phyloP scores from a whole-genome alignment of 768 basidiomycete species.

The Boletus subcaerulescens region DNA sequence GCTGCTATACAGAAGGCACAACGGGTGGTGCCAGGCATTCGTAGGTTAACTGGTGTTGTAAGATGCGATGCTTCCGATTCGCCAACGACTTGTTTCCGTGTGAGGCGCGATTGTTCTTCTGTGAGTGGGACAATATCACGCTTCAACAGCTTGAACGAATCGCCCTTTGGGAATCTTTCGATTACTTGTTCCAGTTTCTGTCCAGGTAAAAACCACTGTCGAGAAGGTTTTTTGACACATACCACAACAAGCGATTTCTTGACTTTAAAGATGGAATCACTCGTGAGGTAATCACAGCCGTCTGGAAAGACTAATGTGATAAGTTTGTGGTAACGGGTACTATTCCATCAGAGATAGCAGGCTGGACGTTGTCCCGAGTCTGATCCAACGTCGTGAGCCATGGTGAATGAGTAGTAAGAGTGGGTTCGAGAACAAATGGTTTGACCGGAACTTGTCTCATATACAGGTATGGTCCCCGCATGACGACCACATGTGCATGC shows the following conservation, averaged over 20 bases:
- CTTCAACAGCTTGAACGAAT: conserved; percentile 47
- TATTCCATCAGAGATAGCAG: conserved; percentile 42
- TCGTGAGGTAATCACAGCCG: conserved; percentile 61
- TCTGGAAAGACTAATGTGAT: conserved; percentile 73
- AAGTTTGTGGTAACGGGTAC: conserved; percentile 64
- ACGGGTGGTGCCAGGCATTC: too few relatives aligned
- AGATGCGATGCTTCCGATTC: conserved; percentile 9
- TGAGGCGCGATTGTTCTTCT: conserved; percentile 37
- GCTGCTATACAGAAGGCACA: too few relatives aligned
- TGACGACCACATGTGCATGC: too few relatives aligned
- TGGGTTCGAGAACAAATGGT: background rate
- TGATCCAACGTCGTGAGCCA: conserved; percentile 6
- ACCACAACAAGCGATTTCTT: conserved; percentile 77
- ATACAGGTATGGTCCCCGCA: too few relatives aligned
- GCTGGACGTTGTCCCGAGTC: background rate
- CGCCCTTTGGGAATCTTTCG: conserved; percentile 45
- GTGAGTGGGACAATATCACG: conserved; percentile 46
- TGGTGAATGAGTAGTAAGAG: background rate
- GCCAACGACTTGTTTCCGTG: conserved; percentile 18
- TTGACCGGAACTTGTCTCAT: conserved; percentile 1
- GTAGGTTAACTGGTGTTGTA: too few relatives aligned
- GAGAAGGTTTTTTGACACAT: conserved; percentile 22
- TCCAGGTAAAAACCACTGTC: background rate
- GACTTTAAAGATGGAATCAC: conserved; percentile 81
- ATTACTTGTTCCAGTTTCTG: conserved; percentile 54